Evolutionary conservation across 768 basidiomycete species (phyloP).

Genomic region (Pleurotus pulmonarius): DNA sequence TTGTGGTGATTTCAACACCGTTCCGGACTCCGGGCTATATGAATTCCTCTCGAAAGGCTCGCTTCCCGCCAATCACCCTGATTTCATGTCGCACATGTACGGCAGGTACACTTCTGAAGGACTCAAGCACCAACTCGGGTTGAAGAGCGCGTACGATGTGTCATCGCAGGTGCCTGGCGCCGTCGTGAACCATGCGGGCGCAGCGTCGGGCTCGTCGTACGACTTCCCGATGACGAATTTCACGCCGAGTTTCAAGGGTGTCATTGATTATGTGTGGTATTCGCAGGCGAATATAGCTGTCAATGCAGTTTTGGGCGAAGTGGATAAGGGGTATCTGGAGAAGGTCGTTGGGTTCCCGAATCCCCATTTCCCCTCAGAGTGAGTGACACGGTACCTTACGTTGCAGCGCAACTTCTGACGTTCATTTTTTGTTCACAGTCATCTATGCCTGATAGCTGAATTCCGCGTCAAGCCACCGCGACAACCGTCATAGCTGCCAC

Average conservation of each 20-base stretch:
- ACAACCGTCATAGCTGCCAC: conserved; percentile 13
- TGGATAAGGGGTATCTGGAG: conserved; percentile 80
- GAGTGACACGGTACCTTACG: conserved; percentile 28
- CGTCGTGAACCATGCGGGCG: conserved; percentile 8
- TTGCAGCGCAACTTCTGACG: background rate
- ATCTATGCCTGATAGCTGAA: conserved; percentile 67
- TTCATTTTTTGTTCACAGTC: conserved; percentile 37
- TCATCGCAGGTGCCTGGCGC: conserved; percentile 19
- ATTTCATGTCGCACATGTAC: conserved; percentile 90
- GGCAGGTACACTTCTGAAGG: conserved; percentile 93
- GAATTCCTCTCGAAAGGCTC: conserved; percentile 80
- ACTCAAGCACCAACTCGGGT: conserved; percentile 67
- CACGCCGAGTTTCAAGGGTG: conserved; percentile 82
- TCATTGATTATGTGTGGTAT: conserved; percentile 95
- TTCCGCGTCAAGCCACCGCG: conserved; percentile 78
- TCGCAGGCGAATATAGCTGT: conserved; percentile 67
- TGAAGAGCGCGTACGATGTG: conserved; percentile 82
- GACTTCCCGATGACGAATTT: conserved; percentile 80
- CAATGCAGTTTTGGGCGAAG: conserved; percentile 83
- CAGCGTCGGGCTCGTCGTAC: too few species aligned
- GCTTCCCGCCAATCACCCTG: conserved; percentile 72
- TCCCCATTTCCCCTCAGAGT: conserved; percentile 96
- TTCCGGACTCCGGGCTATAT: conserved; percentile 84
- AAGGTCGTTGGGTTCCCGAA: conserved; percentile 97
- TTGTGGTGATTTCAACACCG: conserved; percentile 95